Evolutionary conservation across 257 asterid species (phyloP).

Genomic region (Solanum dulcamara): DNA sequence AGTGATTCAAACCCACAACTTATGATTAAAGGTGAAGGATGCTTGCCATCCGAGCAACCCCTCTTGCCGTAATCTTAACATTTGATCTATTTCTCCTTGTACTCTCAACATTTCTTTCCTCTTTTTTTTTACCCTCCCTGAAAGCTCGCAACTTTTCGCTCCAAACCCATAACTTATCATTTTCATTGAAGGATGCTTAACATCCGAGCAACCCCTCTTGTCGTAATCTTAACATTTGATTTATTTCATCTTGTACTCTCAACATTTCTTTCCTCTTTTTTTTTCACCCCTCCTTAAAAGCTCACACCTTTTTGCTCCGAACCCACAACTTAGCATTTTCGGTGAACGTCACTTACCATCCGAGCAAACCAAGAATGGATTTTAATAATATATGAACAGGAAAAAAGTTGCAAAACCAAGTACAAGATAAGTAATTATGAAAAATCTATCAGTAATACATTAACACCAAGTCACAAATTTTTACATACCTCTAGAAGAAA

Average conservation of each 20-base stretch:
- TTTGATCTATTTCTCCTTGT: background rate
- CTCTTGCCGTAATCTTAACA: background rate
- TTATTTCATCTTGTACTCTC: background rate
- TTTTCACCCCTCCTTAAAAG: background rate
- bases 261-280: background rate
- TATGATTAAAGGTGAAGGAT: background rate
- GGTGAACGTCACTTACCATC: background rate
- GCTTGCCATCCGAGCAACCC: background rate
- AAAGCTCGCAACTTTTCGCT: background rate
- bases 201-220: background rate
- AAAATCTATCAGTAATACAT: background rate
- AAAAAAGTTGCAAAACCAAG: background rate
- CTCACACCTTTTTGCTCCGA: background rate
- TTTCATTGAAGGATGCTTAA: background rate
- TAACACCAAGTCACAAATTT: background rate
- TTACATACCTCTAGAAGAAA: slow-evolving; percentile 51
- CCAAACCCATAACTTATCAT: background rate
- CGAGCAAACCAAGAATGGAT: background rate
- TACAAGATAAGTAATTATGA: background rate
- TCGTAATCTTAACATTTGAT: background rate
- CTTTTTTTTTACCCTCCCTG: background rate
- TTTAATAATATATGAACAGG: background rate
- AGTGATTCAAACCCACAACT: background rate
- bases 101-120: background rate
- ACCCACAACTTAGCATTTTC: background rate